Evolutionary conservation across 495 filamentous ascomycete genomes (phyloP).

Genomic region (Penicillium ochrochloron): DNA sequence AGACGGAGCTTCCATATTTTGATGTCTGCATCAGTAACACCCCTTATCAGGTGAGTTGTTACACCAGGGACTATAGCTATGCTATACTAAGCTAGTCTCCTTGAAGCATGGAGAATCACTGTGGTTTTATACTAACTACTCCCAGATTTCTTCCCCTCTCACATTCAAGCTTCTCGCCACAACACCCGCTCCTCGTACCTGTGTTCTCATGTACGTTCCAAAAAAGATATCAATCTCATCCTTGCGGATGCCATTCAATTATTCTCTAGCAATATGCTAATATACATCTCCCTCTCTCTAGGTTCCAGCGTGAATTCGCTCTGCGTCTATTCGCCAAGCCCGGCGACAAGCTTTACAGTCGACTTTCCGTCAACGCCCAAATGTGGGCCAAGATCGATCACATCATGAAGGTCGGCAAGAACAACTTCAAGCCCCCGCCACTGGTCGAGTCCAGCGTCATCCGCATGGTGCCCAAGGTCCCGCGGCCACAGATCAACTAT

Average conservation of each 20-base stretch:
- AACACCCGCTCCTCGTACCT: conserved; percentile 73
- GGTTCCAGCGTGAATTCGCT: conserved; percentile 73
- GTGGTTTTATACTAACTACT: conserved; percentile 1
- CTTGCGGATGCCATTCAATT: too few relatives aligned
- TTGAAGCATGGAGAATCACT: background rate
- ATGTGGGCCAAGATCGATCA: conserved; percentile 91
- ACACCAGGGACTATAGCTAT: background rate
- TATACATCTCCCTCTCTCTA: conserved; percentile 12
- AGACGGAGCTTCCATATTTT: conserved; percentile 82
- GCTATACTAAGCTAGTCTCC: background rate
- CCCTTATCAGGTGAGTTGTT: conserved; percentile 69
- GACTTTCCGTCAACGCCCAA: conserved; percentile 88
- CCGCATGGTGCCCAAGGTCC: conserved; percentile 75
- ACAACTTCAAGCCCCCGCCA: conserved; percentile 94
- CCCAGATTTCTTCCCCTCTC: conserved; percentile 83
- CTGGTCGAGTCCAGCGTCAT: conserved; percentile 88
- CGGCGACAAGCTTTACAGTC: conserved; percentile 82
- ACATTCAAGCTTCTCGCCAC: conserved; percentile 87
- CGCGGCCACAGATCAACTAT: conserved; percentile 83
- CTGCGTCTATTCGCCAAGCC: conserved; percentile 76
- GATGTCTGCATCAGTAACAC: conserved; percentile 95
- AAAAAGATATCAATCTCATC: background rate
- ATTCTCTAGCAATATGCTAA: conserved; percentile 17
- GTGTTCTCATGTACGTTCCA: conserved; percentile 78
- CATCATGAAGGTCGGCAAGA: conserved; percentile 89